These are phyloP conservation scores for Mycena latifolia DNA, from an alignment of 768 basidiomycete genomes.

Conservation along the genomic window DNA sequence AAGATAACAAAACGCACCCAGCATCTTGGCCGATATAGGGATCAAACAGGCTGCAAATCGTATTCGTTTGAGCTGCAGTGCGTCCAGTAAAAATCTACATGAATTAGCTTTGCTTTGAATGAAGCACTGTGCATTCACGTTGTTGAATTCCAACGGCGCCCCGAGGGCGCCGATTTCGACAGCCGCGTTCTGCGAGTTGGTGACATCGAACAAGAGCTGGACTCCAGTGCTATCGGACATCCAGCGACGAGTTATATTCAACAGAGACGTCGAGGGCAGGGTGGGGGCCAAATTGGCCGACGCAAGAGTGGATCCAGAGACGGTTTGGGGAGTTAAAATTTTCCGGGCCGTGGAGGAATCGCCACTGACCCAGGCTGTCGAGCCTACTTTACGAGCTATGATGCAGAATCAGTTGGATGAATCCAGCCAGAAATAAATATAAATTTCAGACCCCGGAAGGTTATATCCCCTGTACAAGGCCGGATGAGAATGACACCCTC, in stretches of 20 bases:
- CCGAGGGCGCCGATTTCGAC: conserved; percentile 69
- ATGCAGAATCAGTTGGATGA: neutral
- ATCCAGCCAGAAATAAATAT: too few relatives aligned
- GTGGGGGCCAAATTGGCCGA: conserved; percentile 64
- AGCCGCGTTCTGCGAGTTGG: conserved; percentile 57
- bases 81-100: conserved; percentile 66
- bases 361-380: conserved; percentile 59
- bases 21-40: conserved; percentile 71
- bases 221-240: conserved; percentile 54
- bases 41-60: conserved; percentile 65
- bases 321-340: conserved; percentile 51
- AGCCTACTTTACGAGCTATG: conserved; percentile 55
- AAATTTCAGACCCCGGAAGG: conserved; percentile 50
- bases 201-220: conserved; percentile 63
- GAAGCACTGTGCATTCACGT: conserved; percentile 46
- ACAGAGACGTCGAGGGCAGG: conserved; percentile 55
- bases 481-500: neutral
- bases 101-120: neutral
- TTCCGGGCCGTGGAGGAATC: conserved; percentile 59
- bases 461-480: conserved; percentile 51
- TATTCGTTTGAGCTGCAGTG: conserved; percentile 64
- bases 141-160: conserved; percentile 68
- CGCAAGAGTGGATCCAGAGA: conserved; percentile 59
- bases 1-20: conserved; percentile 38
- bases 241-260: conserved; percentile 68